Evolutionary conservation across 2,329 filamentous ascomycete genomes (phyloP).

Genomic region (Trichoderma brevicompactum): DNA sequence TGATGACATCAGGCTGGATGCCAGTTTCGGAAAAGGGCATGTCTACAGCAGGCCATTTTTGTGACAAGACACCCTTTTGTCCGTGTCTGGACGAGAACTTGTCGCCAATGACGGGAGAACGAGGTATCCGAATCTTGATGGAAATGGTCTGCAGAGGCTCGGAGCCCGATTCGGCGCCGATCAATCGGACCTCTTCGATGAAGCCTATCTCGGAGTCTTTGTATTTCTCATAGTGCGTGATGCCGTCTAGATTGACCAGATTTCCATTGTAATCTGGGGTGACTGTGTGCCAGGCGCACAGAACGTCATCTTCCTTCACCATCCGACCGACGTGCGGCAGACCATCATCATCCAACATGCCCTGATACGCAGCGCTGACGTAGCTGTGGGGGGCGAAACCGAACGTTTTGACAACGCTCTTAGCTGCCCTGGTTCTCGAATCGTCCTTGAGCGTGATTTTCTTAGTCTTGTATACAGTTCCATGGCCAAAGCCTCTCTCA

Average conservation of each 20-base stretch:
- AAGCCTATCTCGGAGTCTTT: conserved; percentile 89
- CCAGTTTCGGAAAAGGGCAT: conserved; percentile 98
- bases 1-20: conserved; percentile 96
- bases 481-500: conserved; percentile 93
- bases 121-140: conserved; percentile 89
- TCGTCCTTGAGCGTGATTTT: conserved; percentile 86
- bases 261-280: conserved; percentile 77
- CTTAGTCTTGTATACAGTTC: conserved; percentile 98
- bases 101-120: conserved; percentile 91
- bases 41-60: conserved; percentile 91
- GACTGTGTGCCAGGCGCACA: conserved; percentile 90
- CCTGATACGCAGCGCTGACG: conserved; percentile 71
- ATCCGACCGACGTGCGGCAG: conserved; percentile 79
- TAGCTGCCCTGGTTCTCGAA: conserved; percentile 66
- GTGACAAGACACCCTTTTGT: conserved; percentile 95
- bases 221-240: conserved; percentile 90
- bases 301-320: conserved; percentile 78
- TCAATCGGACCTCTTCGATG: conserved; percentile 89
- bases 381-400: conserved; percentile 83
- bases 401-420: conserved; percentile 79
- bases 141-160: conserved; percentile 88
- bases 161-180: conserved; percentile 80
- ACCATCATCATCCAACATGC: conserved; percentile 83
- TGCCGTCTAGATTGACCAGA: conserved; percentile 81
- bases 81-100: conserved; percentile 99